phyloP scores from a whole-genome alignment of 768 basidiomycete genomes.

The Mycena polygramma region DNA sequence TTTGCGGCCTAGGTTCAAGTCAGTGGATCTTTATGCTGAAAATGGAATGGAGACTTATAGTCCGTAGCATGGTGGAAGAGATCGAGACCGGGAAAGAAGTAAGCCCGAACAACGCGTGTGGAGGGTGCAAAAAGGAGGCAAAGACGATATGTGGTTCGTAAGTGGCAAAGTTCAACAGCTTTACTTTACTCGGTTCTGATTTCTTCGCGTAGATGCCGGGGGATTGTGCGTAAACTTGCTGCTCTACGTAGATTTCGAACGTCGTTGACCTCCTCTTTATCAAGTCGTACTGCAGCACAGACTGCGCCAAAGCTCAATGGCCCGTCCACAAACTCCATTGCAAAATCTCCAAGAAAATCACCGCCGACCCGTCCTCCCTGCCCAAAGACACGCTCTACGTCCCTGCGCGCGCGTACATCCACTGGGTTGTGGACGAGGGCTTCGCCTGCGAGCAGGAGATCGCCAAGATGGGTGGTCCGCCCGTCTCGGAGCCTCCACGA shows the following conservation, averaged over 20 bases:
- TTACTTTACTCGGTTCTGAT: background rate
- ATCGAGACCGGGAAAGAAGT: constrained; percentile 36
- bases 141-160: constrained; percentile 37
- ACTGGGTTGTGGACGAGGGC: constrained; percentile 37
- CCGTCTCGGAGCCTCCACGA: constrained; percentile 30
- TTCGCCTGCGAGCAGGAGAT: constrained; percentile 41
- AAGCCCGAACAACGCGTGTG: constrained; percentile 24
- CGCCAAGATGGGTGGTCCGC: constrained; percentile 36
- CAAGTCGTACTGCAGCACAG: constrained; percentile 38
- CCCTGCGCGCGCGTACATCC: constrained; percentile 38
- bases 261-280: background rate
- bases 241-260: background rate
- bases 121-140: constrained; percentile 32
- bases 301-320: constrained; percentile 38
- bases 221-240: constrained; percentile 15
- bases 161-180: no score
- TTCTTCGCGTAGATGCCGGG: constrained; percentile 10
- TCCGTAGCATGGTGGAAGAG: constrained; percentile 36
- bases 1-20: constrained; percentile 34
- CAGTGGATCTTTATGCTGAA: background rate
- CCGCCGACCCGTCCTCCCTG: constrained; percentile 25
- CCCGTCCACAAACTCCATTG: constrained; percentile 36
- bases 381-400: constrained; percentile 38
- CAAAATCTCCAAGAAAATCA: constrained; percentile 39
- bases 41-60: background rate